Conservation (phyloP, 305 asterid species). For the Caryopteris hybrid region DNA sequence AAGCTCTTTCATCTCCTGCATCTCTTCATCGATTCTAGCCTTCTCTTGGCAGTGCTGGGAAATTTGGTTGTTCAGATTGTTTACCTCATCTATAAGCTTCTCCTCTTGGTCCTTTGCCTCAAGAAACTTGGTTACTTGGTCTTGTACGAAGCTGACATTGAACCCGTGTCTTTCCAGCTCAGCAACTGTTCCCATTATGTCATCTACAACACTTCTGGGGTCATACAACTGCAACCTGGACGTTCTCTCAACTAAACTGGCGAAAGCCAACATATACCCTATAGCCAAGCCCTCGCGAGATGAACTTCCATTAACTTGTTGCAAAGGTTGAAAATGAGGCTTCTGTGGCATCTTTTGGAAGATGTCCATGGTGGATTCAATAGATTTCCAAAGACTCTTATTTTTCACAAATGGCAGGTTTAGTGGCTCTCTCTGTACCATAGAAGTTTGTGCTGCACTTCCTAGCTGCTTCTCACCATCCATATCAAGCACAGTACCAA, state of each 20-base stretch:
- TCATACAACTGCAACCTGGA: constrained; percentile 39
- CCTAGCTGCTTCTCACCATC: background rate
- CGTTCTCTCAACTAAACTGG: constrained; percentile 47
- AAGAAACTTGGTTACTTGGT: constrained; percentile 30
- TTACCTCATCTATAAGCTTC: constrained; percentile 24
- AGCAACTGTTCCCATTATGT: constrained; percentile 44
- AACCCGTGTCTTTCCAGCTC: constrained; percentile 75
- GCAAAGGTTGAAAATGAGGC: constrained; percentile 75
- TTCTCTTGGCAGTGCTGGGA: constrained; percentile 21
- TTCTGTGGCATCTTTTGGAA: constrained; percentile 64
- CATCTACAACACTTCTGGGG: constrained; percentile 40
- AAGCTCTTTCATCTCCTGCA: constrained; percentile 36
- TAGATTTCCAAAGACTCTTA: constrained; percentile 54
- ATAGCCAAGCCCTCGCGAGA: constrained; percentile 76
- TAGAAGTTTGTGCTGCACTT: constrained; percentile 8
- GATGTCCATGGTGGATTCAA: constrained; percentile 72
- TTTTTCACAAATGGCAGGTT: constrained; percentile 59
- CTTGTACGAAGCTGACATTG: constrained; percentile 34
- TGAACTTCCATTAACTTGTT: constrained; percentile 40
- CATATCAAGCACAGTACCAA: background rate
- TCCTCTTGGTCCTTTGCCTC: constrained; percentile 34
- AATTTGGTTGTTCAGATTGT: constrained; percentile 29
- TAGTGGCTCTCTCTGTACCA: constrained; percentile 25
- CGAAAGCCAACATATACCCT: constrained; percentile 66
- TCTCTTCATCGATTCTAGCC: constrained; percentile 33